A percentile compares a stretch with the other conserved stretches of the same genome.
Evolutionary conservation across 768 basidiomycete species (phyloP).

Genomic region (Kondoa subrosea): DNA sequence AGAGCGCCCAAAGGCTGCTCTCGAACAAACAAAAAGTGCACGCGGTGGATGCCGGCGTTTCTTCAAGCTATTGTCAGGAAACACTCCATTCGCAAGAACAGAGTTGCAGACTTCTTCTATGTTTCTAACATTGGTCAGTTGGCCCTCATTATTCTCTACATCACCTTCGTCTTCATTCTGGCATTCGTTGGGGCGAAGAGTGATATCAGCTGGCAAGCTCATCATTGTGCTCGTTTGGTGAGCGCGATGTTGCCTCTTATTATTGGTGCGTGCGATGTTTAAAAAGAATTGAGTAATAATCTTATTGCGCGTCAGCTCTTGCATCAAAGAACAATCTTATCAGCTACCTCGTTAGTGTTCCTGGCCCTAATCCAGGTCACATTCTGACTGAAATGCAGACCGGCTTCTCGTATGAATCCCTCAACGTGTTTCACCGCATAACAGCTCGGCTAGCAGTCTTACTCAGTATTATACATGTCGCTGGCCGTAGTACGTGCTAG

Average conservation of each 20-base stretch:
- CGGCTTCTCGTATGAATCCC: slow-evolving; percentile 7
- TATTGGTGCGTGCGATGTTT: not conserved
- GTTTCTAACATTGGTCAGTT: not conserved
- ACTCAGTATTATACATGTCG: slow-evolving; percentile 5
- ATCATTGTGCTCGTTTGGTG: not conserved
- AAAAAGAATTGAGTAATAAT: not conserved
- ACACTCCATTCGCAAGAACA: not conserved
- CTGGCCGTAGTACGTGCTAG: not conserved
- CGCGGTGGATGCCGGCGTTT: not conserved
- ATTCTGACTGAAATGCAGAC: not conserved
- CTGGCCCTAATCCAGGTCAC: not conserved
- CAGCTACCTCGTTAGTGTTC: not conserved
- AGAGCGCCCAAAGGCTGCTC: not conserved
- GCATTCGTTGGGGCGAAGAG: not conserved
- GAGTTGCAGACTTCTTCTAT: not conserved
- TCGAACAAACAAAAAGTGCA: not conserved
- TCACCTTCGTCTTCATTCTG: not conserved
- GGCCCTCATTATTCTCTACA: not conserved
- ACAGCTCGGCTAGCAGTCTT: not conserved
- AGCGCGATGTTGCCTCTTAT: not conserved
- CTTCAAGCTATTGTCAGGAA: not conserved
- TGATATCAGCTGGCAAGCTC: slow-evolving; percentile 6
- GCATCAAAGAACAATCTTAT: slow-evolving; percentile 5
- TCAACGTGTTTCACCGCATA: slow-evolving; percentile 4
- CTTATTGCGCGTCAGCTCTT: not conserved